Evolutionary conservation across 257 asterid genomes (phyloP).

Genomic region (Solanum etuberosum): DNA sequence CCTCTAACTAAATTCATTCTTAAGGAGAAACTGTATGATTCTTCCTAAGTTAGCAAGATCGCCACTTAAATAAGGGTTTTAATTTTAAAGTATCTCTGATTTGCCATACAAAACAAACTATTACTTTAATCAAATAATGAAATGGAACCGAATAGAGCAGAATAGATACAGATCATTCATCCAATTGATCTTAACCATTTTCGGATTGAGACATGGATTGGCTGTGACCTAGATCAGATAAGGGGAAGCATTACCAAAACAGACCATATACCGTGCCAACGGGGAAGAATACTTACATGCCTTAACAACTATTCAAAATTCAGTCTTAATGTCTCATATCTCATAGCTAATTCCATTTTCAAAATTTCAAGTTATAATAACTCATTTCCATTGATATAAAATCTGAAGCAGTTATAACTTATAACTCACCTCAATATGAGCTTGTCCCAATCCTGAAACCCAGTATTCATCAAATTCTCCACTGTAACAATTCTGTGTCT

Average conservation of each 20-base stretch:
- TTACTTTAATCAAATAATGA: neutral
- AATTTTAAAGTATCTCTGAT: neutral
- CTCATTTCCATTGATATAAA: neutral
- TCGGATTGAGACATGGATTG: neutral
- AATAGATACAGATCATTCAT: neutral
- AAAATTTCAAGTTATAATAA: neutral
- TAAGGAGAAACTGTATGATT: neutral
- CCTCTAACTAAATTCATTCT: neutral
- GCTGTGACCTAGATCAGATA: neutral
- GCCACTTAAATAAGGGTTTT: neutral
- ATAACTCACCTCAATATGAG: constrained; percentile 57
- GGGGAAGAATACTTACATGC: neutral
- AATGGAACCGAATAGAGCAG: neutral
- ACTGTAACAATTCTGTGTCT: constrained; percentile 44
- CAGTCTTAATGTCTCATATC: neutral
- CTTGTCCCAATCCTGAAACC: constrained; percentile 61
- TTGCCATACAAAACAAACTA: neutral
- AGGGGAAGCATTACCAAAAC: neutral
- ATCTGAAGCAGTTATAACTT: neutral
- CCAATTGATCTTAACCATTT: neutral
- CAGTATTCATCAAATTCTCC: constrained; percentile 52
- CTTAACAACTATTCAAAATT: neutral
- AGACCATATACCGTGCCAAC: neutral
- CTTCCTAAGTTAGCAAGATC: neutral
- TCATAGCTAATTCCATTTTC: neutral